These are phyloP conservation scores for Xylaria hypoxylon DNA, from an alignment of 2,329 filamentous ascomycete genomes.

Conservation along the genomic window DNA sequence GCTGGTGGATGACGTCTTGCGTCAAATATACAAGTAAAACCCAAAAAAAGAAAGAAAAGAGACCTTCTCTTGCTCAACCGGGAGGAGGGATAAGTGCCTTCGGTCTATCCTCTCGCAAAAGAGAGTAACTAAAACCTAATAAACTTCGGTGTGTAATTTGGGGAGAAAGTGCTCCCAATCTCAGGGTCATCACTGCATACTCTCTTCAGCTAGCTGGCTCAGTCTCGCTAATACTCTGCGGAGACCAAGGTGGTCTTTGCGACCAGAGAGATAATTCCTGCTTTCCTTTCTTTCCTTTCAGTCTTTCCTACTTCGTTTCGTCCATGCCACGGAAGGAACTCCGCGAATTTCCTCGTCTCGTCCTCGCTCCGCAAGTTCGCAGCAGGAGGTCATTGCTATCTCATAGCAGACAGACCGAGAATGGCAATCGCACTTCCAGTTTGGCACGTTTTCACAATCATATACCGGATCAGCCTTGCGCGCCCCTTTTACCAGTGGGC, in stretches of 20 bases:
- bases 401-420: not conserved
- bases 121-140: not conserved
- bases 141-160: not conserved
- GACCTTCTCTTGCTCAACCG: constrained; percentile 9
- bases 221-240: not conserved
- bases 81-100: not conserved
- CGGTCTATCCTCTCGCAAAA: not conserved
- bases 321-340: not conserved
- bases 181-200: not conserved
- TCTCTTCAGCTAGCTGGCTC: constrained; percentile 2
- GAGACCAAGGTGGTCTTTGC: not conserved
- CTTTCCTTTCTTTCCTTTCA: not conserved
- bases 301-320: not conserved
- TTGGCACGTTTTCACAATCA: not conserved
- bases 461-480: too few relatives aligned
- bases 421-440: not conserved
- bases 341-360: not conserved
- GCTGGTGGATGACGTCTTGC: too few relatives aligned
- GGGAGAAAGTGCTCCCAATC: not conserved
- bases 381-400: not conserved
- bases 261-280: not conserved
- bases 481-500: too few relatives aligned
- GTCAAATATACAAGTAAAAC: too few relatives aligned
- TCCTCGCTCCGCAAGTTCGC: not conserved
- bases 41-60: constrained; percentile 12